phyloP scores from a whole-genome alignment of 2,329 filamentous ascomycete species.

The Coniochaeta prunicola region DNA sequence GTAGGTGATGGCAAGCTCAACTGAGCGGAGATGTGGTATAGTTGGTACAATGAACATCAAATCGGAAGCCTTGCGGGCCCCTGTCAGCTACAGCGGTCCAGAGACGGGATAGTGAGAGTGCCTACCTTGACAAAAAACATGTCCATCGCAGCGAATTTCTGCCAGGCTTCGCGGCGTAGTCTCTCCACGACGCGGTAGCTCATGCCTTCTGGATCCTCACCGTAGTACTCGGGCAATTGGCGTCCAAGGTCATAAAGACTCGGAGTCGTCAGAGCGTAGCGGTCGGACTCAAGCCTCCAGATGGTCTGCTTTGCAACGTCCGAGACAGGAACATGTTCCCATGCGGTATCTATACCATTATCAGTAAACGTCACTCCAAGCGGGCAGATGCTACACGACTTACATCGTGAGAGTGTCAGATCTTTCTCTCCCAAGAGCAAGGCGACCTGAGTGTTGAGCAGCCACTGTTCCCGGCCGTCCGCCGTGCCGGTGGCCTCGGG shows the following conservation, averaged over 20 bases:
- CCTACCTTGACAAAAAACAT: slow-evolving; percentile 62
- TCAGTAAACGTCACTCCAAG: not conserved
- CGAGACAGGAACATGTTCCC: slow-evolving; percentile 48
- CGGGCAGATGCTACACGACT: slow-evolving; percentile 20
- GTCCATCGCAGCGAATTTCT: slow-evolving; percentile 49
- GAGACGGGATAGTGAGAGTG: not conserved
- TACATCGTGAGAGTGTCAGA: slow-evolving; percentile 51
- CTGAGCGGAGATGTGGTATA: slow-evolving; percentile 48
- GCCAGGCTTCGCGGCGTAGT: slow-evolving; percentile 41
- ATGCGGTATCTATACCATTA: slow-evolving; percentile 41
- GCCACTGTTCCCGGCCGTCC: slow-evolving; percentile 57
- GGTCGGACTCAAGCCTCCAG: slow-evolving; percentile 51
- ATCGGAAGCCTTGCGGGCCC: slow-evolving; percentile 45
- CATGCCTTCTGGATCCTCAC: slow-evolving; percentile 35
- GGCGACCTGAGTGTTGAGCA: slow-evolving; percentile 58
- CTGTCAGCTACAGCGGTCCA: slow-evolving; percentile 11
- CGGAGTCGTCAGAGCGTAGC: slow-evolving; percentile 46
- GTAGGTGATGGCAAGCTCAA: slow-evolving; percentile 51
- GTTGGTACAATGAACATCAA: slow-evolving; percentile 51
- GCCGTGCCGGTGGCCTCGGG: slow-evolving; percentile 42
- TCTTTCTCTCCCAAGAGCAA: slow-evolving; percentile 60
- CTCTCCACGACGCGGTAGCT: slow-evolving; percentile 34
- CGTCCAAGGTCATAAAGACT: slow-evolving; percentile 44
- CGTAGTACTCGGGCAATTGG: slow-evolving; percentile 45
- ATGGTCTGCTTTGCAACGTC: slow-evolving; percentile 47